Evolutionary conservation across 169 alveolate genomes (phyloP), one percentile per base, ranked within the genome.

Genomic region (Eimeria brunetti): DNA sequence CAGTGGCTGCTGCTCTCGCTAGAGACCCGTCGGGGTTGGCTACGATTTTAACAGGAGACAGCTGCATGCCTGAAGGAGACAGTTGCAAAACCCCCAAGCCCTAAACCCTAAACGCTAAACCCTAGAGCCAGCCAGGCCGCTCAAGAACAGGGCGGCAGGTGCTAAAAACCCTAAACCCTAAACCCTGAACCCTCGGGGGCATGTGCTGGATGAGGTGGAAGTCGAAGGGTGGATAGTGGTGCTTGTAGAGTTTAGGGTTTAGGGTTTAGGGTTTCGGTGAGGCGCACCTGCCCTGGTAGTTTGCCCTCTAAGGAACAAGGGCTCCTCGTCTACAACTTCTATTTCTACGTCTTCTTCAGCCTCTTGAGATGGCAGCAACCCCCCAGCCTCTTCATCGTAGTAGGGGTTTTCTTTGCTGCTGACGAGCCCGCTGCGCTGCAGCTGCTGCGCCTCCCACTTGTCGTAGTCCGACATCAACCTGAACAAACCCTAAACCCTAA

Each of bases 291-390:
- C 88, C n/a, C 96, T 81, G 16, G 99, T 98, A 8, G 99, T 99
- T 94, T 99, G 98, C 11, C 99, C 99, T 75, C 98, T 98, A 27
- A 99, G 98, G 97, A 99, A 99, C 18, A 99, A 98, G 44, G 99
- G 99, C 60, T 98, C 99, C 88, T 97, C 98, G 51, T 88, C 96
- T 0, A 86, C 88, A 6, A 95, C 91, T 53, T 95, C 97, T 24
- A 95, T 56, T 56, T 95, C 97, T 14, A 95, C 90, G 80, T 89
- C 95, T 46, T 76, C 97, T 7, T 78, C 95, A n/a, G 64, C 95
- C 33, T 95, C 96, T 12, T 56, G 56, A 12, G 69, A 33, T 30
- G 96, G 94, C 53, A 81, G 51, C 46, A 86, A 11, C 62, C 96
- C 96, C 56, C 62, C 67, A 2, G 78, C 91, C 71, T 73, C 89